Evolutionary conservation across 2,329 filamentous ascomycete genomes (phyloP), one percentile per base, ranked within the genome.

Genomic region (Pseudogymnoascus sp.): DNA sequence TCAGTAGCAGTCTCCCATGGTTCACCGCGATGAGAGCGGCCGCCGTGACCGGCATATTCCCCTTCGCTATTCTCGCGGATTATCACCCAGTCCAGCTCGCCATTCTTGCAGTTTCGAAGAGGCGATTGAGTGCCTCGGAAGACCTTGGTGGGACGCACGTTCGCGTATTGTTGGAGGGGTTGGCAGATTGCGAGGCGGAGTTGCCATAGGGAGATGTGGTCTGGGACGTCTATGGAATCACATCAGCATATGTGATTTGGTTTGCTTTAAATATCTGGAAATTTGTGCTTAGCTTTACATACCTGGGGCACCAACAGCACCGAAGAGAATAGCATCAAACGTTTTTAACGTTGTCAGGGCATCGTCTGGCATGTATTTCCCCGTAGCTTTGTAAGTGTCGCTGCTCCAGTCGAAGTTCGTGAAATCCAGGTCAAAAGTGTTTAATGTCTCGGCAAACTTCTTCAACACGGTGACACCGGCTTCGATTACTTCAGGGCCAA

Each of bases 41-140:
- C 86, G 3, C 86, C 85, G 65, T 87, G 83, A 0, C 83, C 83
- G 2, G 83, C 81, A 65, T 87, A 87, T 69, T 88, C 85, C 63
- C 85, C 85, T 69, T 88, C 85, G 55, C 80, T 83, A 72, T 88
- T 88, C 74, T 88, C 85, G 31, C 85, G 82, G 33, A 88, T 75
- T 55, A 88, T 87, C 0, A 88, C 81, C 85, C 85, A 88, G 73
- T 88, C 83, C 0, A 88, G 74, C 62, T 85, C 80, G 3, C 80
- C 81, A 3, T 61, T 23, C 18, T 63, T 63, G 61, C 69, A 71
- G 69, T 81, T 77, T 7, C 69, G 63, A 6, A 88, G 76, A 0
- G 84, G 84, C 0, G 83, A 85, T 64, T 79, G 74, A 0, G 81
- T 84, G 21, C 85, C 84, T 12, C 78, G 78, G 62, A 88, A 79